Evolutionary conservation across 495 filamentous ascomycete genomes (phyloP), one percentile per base, ranked within the genome.

Genomic region (Lasiosphaeria hispida): DNA sequence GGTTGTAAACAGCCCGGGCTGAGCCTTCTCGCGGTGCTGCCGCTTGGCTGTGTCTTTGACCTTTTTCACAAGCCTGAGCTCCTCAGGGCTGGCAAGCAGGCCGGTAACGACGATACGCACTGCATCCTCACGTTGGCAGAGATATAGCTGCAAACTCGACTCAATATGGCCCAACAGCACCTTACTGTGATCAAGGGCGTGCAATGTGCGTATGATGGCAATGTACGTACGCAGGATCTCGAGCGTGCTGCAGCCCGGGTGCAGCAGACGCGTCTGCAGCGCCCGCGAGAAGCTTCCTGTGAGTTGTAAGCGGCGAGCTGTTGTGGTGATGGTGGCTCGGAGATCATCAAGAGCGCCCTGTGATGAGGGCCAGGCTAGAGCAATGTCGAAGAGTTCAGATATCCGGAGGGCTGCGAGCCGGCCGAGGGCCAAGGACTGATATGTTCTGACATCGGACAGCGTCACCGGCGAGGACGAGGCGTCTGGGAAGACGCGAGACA

Each of bases 61-160:
- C 44, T 60, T 58, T 23, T 54, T 55, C 30, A 53, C 63, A 7
- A 57, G 62, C 23, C 59, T 57, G 0, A 75, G 65, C 37, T 84
- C 79, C 2, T 81, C 72, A 3, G 80, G 71, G 57, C 89, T 89
- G 19, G 90, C 83, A 19, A 99, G 77, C 38, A 97, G 80, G 19
- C 95, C 94, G 2, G 85, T 80, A 15, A 97, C 90, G 54, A 99
- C 90, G 19, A 91, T 87, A 52, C 85, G 85, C 17, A 96, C 86
- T 0, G 95, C 93, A 63, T 99, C 93, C 45, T 96, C 91, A n/a
- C 94, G 82, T n/a, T 91, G 88, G 50, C 89, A 89, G 33, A 99
- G 79, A 65, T 97, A 97, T 14, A 88, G 72, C 40, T 92, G 89
- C 54, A 99, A 86, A 1, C 88, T 85, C 34, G 85, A 82, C 13